Evolutionary conservation across 1,284 basidiomycete species (phyloP), one percentile per base, ranked within the genome.

Genomic region (Trichosporon coremiiforme): DNA sequence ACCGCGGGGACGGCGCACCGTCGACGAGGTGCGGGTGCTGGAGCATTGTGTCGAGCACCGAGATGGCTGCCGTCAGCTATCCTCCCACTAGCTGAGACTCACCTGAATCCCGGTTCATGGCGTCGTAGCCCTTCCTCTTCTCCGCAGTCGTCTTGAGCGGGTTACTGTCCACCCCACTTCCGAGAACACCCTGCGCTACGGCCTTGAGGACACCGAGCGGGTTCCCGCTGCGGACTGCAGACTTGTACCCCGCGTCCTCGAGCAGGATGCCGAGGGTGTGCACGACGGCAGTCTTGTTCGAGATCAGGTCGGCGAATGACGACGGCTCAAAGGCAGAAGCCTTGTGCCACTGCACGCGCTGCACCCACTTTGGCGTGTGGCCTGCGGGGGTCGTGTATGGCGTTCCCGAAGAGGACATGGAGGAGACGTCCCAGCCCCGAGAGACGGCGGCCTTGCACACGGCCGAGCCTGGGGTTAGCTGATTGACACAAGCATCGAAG

Each of bases 201-300:
- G 68, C 86, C 64, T 85, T 83, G 47, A 88, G 73, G 35, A 94
- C 80, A 4, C 87, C 87, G 12, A 86, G 75, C 29, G 90, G 69
- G 75, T 91, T 85, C 6, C 88, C 88, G 20, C 85, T 85, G 73
- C 85, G 85, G 62, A 95, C 76, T 33, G 89, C 87, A 36, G 85
- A 79, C 83, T 99, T 99, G 87, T 99, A 99, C 55, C 86, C 86
- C 5, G 86, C 86, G 75, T 90, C 88, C 81, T 97, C 94, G 64
- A 98, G 86, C 65, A 99, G 88, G 50, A 91, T 94, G 55, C 96
- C 96, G n/a, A 98, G 87, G 0, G 97, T 96, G 80, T 98, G 94
- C 45, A 98, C 94, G 29, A 97, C 91, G 3, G 92, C 94, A 15
- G 88, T 88, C 33, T 87, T 66, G 83, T 83, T 2, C 88, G 86